Evolutionary conservation across 495 filamentous ascomycete genomes (phyloP).

Genomic region (Penicillium simplicissimum): DNA sequence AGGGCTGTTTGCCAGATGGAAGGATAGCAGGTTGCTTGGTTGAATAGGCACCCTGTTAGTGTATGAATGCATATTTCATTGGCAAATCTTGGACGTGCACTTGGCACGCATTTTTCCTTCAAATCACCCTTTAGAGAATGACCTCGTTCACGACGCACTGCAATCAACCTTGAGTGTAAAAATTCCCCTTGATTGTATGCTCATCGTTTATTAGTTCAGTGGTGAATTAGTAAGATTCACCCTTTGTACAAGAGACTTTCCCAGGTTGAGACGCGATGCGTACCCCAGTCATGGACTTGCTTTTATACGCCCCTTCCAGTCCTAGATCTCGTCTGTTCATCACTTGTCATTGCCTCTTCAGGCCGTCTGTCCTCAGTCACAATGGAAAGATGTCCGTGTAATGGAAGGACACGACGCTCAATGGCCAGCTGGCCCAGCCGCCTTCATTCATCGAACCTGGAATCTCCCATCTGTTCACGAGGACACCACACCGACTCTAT

Average conservation of each 20-base stretch:
- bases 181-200: neutral
- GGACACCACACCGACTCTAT: neutral
- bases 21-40: slow-evolving; percentile 3
- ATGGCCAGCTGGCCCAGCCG: neutral
- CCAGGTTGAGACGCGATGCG: too few relatives aligned
- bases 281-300: too few relatives aligned
- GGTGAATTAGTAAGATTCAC: neutral
- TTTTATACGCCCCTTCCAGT: too few relatives aligned
- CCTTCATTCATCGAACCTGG: neutral
- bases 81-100: neutral
- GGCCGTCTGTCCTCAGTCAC: neutral
- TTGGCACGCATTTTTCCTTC: neutral
- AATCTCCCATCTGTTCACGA: neutral
- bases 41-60: neutral
- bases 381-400: neutral
- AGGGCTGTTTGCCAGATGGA: slow-evolving; percentile 9
- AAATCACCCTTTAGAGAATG: neutral
- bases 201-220: neutral
- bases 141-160: neutral
- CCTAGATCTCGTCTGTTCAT: too few relatives aligned
- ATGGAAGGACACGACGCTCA: neutral
- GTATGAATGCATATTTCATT: slow-evolving; percentile 6
- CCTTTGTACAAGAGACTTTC: too few relatives aligned
- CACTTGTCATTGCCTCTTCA: neutral
- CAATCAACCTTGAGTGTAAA: neutral